These are phyloP conservation scores for Metschnikowia hibisci DNA, from an alignment of 805 yeast species.

Conservation along the genomic window DNA sequence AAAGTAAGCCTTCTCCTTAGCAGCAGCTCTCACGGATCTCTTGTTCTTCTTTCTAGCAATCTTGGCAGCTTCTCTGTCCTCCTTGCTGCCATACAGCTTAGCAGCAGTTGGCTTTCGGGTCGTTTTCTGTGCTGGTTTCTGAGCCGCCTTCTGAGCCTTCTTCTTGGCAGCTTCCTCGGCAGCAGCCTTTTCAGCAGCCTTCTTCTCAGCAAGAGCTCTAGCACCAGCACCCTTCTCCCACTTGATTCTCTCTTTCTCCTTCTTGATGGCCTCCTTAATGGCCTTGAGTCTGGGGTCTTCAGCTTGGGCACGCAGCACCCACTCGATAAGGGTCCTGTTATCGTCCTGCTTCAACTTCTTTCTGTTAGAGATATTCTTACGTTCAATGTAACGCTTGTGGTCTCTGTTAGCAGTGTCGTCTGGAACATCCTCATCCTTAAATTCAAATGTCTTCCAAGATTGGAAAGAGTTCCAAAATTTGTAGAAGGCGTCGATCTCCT, in stretches of 20 bases:
- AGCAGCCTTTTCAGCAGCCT: conserved; percentile 79
- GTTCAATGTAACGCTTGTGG: conserved; percentile 97
- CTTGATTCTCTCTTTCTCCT: conserved; percentile 88
- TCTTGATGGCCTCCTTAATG: conserved; percentile 92
- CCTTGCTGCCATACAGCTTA: conserved; percentile 49
- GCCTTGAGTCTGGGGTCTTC: conserved; percentile 94
- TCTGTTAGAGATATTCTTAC: conserved; percentile 94
- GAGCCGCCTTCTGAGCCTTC: conserved; percentile 68
- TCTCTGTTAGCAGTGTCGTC: conserved; percentile 99
- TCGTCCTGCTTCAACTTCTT: conserved; percentile 97
- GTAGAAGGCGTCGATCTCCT: conserved; percentile 84
- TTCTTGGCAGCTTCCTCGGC: conserved; percentile 77
- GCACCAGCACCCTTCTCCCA: conserved; percentile 99
- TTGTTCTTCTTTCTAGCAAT: conserved; percentile 97
- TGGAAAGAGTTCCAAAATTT: conserved; percentile 90
- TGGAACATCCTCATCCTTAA: conserved; percentile 97
- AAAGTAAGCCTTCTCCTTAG: conserved; percentile 80
- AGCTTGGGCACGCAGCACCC: conserved; percentile 80
- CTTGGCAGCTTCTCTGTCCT: conserved; percentile 93
- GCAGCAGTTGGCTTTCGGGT: conserved; percentile 57
- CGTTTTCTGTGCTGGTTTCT: conserved; percentile 69
- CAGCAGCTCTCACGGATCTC: conserved; percentile 77
- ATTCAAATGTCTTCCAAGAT: conserved; percentile 98
- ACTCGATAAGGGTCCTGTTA: conserved; percentile 78
- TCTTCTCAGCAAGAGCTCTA: conserved; percentile 93